These are phyloP conservation scores for Lactarius hatsudake DNA, from an alignment of 768 basidiomycete genomes.

Conservation along the genomic window DNA sequence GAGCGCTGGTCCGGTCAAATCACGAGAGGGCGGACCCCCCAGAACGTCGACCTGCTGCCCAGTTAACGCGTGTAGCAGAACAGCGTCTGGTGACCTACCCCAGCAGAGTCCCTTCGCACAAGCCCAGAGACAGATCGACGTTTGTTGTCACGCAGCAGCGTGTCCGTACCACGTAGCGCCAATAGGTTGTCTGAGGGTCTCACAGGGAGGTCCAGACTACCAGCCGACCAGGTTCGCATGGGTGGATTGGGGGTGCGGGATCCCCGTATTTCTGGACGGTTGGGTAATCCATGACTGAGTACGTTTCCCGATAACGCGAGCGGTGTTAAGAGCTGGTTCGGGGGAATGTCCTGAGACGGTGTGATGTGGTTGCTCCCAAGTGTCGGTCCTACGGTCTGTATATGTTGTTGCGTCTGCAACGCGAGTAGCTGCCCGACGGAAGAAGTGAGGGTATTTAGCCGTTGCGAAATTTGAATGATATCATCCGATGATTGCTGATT, in stretches of 20 bases:
- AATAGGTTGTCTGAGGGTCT: slow-evolving; percentile 45
- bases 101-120: slow-evolving; percentile 71
- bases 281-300: slow-evolving; percentile 60
- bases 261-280: slow-evolving; percentile 61
- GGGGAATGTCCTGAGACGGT: slow-evolving; percentile 44
- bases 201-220: slow-evolving; percentile 70
- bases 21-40: slow-evolving; percentile 55
- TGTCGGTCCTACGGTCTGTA: slow-evolving; percentile 23
- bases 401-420: slow-evolving; percentile 68
- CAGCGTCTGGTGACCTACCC: slow-evolving; percentile 46
- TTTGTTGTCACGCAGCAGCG: slow-evolving; percentile 64
- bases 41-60: slow-evolving; percentile 49
- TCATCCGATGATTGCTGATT: slow-evolving; percentile 69
- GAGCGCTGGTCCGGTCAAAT: slow-evolving; percentile 67
- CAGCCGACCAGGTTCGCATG: slow-evolving; percentile 82
- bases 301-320: slow-evolving; percentile 40
- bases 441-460: slow-evolving; percentile 73
- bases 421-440: slow-evolving; percentile 85
- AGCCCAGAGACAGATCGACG: slow-evolving; percentile 70
- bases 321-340: slow-evolving; percentile 39
- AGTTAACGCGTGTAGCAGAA: slow-evolving; percentile 16
- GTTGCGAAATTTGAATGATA: slow-evolving; percentile 71
- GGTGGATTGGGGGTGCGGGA: slow-evolving; percentile 66
- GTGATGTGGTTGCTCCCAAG: slow-evolving; percentile 33
- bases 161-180: slow-evolving; percentile 39